phyloP scores from a whole-genome alignment of 345 rosid species.

The Salix suchowensis region DNA sequence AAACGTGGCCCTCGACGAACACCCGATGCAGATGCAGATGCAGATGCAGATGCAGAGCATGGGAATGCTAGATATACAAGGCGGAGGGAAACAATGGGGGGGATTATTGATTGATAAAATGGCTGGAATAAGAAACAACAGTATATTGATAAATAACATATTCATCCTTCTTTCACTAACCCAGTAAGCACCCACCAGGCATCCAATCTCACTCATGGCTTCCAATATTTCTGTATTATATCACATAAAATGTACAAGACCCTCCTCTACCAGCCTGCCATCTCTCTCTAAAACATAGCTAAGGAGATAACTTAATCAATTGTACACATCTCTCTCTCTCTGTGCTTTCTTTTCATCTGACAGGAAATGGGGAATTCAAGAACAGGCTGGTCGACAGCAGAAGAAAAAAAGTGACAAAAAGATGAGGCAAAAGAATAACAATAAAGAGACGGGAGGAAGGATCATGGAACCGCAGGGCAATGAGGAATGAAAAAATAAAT shows the following conservation, averaged over 20 bases:
- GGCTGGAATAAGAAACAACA: slow-evolving; percentile 37
- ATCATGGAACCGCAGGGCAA: slow-evolving; percentile 43
- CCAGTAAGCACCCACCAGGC: slow-evolving; percentile 49
- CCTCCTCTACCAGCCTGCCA: slow-evolving; percentile 41
- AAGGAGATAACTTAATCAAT: slow-evolving; percentile 29
- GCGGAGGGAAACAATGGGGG: slow-evolving; percentile 20
- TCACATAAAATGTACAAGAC: slow-evolving; percentile 50
- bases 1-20: background rate
- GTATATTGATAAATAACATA: slow-evolving; percentile 32
- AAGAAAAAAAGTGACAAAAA: slow-evolving; percentile 9
- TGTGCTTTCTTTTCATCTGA: background rate
- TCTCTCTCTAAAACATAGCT: slow-evolving; percentile 8
- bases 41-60: background rate
- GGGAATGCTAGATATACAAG: background rate
- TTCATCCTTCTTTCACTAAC: slow-evolving; percentile 44
- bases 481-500: slow-evolving; percentile 65
- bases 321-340: slow-evolving; percentile 31
- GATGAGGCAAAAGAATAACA: slow-evolving; percentile 1
- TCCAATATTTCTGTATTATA: slow-evolving; percentile 44
- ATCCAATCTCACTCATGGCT: slow-evolving; percentile 40
- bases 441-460: slow-evolving; percentile 17
- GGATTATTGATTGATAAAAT: slow-evolving; percentile 47
- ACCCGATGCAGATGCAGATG: background rate
- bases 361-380: slow-evolving; percentile 32
- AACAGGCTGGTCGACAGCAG: slow-evolving; percentile 43